These are phyloP conservation scores for Apiotrichum siamense DNA, from an alignment of 1,284 basidiomycete genomes.

Conservation along the genomic window DNA sequence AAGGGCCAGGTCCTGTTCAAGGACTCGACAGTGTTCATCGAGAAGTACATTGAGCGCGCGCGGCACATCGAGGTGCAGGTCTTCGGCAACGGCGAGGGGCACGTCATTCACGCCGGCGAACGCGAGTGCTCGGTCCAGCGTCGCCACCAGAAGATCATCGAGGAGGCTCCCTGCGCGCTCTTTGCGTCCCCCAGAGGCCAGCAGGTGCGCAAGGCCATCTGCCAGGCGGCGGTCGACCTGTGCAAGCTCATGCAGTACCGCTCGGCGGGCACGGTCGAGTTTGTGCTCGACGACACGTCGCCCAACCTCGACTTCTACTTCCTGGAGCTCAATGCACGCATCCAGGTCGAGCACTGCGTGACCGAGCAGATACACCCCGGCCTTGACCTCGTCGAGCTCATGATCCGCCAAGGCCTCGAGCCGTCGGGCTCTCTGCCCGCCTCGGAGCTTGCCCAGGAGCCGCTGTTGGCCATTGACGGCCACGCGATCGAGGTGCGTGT, in stretches of 20 bases:
- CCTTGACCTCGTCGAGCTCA: conserved; percentile 61
- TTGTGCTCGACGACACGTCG: conserved; percentile 56
- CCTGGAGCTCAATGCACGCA: conserved; percentile 67
- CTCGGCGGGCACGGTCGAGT: conserved; percentile 64
- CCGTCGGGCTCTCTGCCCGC: conserved; percentile 41
- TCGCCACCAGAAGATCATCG: conserved; percentile 67
- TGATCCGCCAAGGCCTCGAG: conserved; percentile 48
- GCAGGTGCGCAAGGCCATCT: conserved; percentile 51
- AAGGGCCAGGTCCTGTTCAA: conserved; percentile 53
- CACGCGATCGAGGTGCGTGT: conserved; percentile 60
- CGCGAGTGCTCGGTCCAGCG: conserved; percentile 66
- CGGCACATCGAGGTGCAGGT: conserved; percentile 67
- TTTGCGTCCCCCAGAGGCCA: conserved; percentile 43
- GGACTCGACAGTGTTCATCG: conserved; percentile 57
- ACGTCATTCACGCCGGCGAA: conserved; percentile 62
- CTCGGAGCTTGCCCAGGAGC: conserved; percentile 34
- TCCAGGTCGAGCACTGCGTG: conserved; percentile 67
- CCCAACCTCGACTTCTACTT: conserved; percentile 56
- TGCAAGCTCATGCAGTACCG: conserved; percentile 55
- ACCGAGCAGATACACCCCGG: conserved; percentile 58
- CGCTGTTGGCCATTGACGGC: conserved; percentile 26
- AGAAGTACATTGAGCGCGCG: conserved; percentile 56
- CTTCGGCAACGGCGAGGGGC: conserved; percentile 57
- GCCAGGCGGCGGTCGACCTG: conserved; percentile 54
- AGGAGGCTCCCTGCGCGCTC: conserved; percentile 56